These are phyloP conservation scores for Yarrowia osloensis DNA, from an alignment of 805 yeast genomes.

Conservation along the genomic window DNA sequence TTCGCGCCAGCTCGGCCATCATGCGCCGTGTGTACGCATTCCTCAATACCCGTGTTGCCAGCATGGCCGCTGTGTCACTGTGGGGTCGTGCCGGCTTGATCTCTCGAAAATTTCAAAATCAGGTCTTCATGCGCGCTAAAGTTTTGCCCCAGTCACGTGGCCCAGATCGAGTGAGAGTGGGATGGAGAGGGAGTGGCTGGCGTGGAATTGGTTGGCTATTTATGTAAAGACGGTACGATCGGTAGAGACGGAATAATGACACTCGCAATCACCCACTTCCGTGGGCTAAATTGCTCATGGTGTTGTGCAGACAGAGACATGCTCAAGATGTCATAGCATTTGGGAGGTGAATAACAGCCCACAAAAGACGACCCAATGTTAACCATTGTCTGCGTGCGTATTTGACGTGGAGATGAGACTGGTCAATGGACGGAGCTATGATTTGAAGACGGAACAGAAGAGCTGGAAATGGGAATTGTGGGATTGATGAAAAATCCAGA, in stretches of 20 bases:
- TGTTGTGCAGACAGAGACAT: neutral
- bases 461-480: no score
- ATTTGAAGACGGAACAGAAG: no score
- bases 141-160: neutral
- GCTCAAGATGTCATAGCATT: neutral
- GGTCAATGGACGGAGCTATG: no score
- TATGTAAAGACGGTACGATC: no score
- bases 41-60: constrained; percentile 24
- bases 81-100: constrained; percentile 8
- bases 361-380: neutral
- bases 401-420: no score
- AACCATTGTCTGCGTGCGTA: no score
- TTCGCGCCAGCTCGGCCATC: constrained; percentile 24
- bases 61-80: neutral
- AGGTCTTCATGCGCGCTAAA: neutral
- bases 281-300: neutral
- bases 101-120: constrained; percentile 3
- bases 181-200: no score
- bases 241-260: no score
- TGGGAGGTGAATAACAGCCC: constrained; percentile 1
- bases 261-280: no score
- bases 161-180: neutral
- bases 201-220: no score
- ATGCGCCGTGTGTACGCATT: constrained; percentile 26
- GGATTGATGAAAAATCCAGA: no score